These are phyloP conservation scores for Paramecium biaurelia DNA, from an alignment of 73 alveolate species.

Conservation along the genomic window DNA sequence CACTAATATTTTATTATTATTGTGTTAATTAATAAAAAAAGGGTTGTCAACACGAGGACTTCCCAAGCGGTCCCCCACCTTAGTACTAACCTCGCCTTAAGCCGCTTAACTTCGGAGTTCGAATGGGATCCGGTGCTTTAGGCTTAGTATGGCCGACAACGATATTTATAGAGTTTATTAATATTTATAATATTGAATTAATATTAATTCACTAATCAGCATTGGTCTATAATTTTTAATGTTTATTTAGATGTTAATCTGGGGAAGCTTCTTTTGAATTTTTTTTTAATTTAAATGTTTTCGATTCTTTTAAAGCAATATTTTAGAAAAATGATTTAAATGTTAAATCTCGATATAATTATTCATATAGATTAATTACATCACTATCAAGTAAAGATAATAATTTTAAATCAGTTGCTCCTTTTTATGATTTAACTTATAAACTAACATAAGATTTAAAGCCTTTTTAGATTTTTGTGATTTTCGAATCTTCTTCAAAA, in stretches of 20 bases:
- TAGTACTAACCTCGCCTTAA: constrained; percentile 99
- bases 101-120: constrained; percentile 99
- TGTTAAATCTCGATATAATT: not conserved
- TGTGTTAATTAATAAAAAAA: constrained; percentile 20
- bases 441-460: not conserved
- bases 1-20: not conserved
- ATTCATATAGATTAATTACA: not conserved
- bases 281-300: not conserved
- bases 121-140: constrained; percentile 99
- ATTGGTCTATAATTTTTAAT: not conserved
- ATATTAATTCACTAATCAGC: not conserved
- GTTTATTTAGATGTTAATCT: not conserved
- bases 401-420: not conserved
- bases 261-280: not conserved
- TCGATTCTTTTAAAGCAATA: not conserved
- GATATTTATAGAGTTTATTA: not conserved
- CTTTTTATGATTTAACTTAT: not conserved
- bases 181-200: not conserved
- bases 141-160: constrained; percentile 99
- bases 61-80: constrained; percentile 99
- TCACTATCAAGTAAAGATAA: not conserved
- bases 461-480: not conserved
- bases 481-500: not conserved
- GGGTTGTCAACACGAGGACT: constrained; percentile 93
- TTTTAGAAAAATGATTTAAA: not conserved